Conservation (phyloP, 352 stramenopile genomes). For the Globisporangium spinosum region DNA sequence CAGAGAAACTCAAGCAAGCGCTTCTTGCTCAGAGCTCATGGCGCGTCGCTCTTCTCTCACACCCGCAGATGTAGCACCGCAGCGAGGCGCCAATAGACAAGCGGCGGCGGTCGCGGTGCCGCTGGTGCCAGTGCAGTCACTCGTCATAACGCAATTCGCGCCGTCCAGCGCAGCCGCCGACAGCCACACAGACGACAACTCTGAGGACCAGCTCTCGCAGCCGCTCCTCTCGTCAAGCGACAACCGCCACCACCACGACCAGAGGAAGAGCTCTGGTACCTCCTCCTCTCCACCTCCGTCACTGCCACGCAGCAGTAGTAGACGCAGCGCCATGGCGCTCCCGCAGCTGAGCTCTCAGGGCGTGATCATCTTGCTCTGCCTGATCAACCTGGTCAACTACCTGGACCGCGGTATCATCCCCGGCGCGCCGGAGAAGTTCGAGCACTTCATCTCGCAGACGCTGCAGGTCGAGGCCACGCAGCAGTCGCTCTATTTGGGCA, state of each 20-base stretch:
- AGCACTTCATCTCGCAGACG: constrained; percentile 88
- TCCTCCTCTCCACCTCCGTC: not conserved
- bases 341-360: constrained; percentile 41
- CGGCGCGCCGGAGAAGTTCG: constrained; percentile 89
- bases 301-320: not conserved
- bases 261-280: not conserved
- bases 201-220: constrained; percentile 6
- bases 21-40: not conserved
- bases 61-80: not conserved
- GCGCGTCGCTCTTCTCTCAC: constrained; percentile 4
- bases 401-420: constrained; percentile 94
- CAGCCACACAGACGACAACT: not conserved
- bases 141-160: constrained; percentile 7
- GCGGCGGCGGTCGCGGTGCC: not conserved
- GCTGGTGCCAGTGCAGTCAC: not conserved
- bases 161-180: not conserved
- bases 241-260: not conserved
- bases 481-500: constrained; percentile 79
- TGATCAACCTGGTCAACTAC: constrained; percentile 94
- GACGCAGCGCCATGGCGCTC: not conserved
- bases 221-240: constrained; percentile 6
- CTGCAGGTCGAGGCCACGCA: constrained; percentile 53
- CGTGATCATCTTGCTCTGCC: constrained; percentile 83
- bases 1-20: not conserved
- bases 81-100: constrained; percentile 3